A percentile compares a stretch with the other conserved stretches of the same genome.
phyloP scores from a whole-genome alignment of 1,284 basidiomycete species.

The Earliella scabrosa region DNA sequence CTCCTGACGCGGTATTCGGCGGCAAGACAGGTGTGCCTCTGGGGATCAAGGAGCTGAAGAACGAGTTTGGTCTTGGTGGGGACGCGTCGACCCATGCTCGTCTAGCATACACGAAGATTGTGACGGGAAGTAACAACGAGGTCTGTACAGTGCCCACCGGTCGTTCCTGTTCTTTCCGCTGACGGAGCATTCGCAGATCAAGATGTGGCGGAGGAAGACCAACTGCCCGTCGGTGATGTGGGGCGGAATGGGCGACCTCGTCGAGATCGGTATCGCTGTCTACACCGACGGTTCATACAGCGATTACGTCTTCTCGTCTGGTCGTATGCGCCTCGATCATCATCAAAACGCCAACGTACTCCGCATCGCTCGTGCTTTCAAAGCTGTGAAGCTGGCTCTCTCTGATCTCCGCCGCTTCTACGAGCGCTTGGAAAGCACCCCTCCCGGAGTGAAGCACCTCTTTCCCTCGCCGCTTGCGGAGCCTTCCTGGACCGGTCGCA shows the following conservation, averaged over 20 bases:
- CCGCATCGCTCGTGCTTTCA: conserved; percentile 3
- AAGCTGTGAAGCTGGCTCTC: background rate
- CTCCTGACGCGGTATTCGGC: background rate
- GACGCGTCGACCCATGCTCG: background rate
- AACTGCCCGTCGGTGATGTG: background rate
- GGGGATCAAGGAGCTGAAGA: background rate
- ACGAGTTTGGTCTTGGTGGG: background rate
- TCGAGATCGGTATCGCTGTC: conserved; percentile 3
- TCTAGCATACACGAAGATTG: background rate
- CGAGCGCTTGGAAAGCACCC: background rate
- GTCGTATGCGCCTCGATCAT: background rate
- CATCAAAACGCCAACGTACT: background rate
- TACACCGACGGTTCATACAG: conserved; percentile 2
- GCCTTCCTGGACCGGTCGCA: background rate
- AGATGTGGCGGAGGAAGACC: background rate
- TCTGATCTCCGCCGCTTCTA: background rate
- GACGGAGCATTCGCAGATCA: background rate
- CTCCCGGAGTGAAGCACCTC: background rate
- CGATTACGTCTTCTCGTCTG: conserved; percentile 1
- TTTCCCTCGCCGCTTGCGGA: conserved; percentile 3
- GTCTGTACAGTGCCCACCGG: background rate
- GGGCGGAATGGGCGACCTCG: background rate
- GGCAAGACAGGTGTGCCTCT: background rate
- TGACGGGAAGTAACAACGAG: background rate
- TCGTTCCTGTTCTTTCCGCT: background rate